Evolutionary conservation across 1,284 basidiomycete genomes (phyloP), one percentile per base, ranked within the genome.

Genomic region (Porodaedalea pini): DNA sequence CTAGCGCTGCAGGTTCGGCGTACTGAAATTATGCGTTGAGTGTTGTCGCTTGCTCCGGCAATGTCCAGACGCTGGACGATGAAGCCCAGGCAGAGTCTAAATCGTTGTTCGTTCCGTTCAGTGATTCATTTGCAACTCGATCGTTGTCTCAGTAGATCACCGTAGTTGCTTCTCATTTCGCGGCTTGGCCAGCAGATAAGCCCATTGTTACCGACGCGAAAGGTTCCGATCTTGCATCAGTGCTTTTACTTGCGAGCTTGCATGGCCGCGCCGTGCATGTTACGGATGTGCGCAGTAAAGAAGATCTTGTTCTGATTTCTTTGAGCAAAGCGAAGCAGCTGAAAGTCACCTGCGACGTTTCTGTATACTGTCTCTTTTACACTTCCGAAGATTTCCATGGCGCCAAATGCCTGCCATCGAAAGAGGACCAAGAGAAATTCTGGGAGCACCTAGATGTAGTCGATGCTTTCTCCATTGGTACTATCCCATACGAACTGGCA

Each of bases 261-360:
- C 89, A 99, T 72, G 86, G 81, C 68, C 87, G 95, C 61, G 87
- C 83, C 66, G 85, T 99, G 31, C 96, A 99, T 72, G 84, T 99
- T 62, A 94, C 93, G n/a, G 91, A 96, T 66, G 92, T 99, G 36
- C 86, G 88, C 63, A 88, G 81, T 61, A 81, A 85, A 65, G 94
- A 95, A 61, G 97, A 99, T 70, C 79, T 99, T 56, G 77, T 90
- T 39, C 76, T 99, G 59, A 98, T 99, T 69, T 87, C 90, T 4
- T 79, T 99, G 51, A 94, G 92, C 79, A 99, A 99, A 76, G 88
- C 89, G 55, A 97, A 96, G 77, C 81, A 90, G 27, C 82, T 99
- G 65, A 89, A 92, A 68, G 96, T 98, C 58, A 98, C 95, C 2
- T 98, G 96, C 70, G 97, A 99, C 66, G 93, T 98, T 34, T 86